Evolutionary conservation across 805 yeast species (phyloP).

Genomic region (Candida nanaspora): DNA sequence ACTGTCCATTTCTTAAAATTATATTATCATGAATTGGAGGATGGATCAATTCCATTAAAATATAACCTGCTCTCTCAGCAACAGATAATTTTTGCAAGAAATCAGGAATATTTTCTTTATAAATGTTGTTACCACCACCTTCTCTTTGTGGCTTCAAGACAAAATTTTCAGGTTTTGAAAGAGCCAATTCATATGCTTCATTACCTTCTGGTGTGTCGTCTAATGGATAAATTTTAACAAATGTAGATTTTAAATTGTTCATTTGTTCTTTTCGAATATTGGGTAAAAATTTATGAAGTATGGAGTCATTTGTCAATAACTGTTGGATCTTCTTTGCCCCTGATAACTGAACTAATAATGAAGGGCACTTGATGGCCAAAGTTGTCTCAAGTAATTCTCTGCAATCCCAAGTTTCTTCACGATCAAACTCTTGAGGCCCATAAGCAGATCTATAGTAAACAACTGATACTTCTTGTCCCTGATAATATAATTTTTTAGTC

Average conservation of each 20-base stretch:
- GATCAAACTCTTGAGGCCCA: conserved; percentile 70
- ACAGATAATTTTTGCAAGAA: conserved; percentile 57
- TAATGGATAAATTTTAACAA: conserved; percentile 82
- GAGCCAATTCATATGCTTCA: conserved; percentile 58
- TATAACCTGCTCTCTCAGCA: conserved; percentile 81
- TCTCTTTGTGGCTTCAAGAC: conserved; percentile 97
- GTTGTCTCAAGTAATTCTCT: conserved; percentile 68
- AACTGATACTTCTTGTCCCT: conserved; percentile 71
- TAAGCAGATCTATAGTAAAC: conserved; percentile 91
- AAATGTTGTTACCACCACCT: conserved; percentile 97
- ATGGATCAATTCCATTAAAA: conserved; percentile 86
- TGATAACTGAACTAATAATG: conserved; percentile 78
- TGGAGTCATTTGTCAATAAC: conserved; percentile 52
- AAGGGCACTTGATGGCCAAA: conserved; percentile 85
- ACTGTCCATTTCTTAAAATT: conserved; percentile 59
- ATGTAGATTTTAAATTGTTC: conserved; percentile 44
- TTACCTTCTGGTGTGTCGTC: conserved; percentile 62
- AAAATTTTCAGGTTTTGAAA: conserved; percentile 57
- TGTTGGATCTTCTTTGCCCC: conserved; percentile 96
- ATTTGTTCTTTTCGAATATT: background rate
- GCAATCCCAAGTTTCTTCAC: conserved; percentile 67
- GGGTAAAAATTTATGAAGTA: conserved; percentile 41
- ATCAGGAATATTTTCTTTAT: conserved; percentile 75
- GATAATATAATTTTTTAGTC: conserved; percentile 41
- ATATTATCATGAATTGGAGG: conserved; percentile 67